Base-by-base conservation (phyloP, 495 filamentous ascomycete genomes). In the Mycothermus thermophilus region DNA sequence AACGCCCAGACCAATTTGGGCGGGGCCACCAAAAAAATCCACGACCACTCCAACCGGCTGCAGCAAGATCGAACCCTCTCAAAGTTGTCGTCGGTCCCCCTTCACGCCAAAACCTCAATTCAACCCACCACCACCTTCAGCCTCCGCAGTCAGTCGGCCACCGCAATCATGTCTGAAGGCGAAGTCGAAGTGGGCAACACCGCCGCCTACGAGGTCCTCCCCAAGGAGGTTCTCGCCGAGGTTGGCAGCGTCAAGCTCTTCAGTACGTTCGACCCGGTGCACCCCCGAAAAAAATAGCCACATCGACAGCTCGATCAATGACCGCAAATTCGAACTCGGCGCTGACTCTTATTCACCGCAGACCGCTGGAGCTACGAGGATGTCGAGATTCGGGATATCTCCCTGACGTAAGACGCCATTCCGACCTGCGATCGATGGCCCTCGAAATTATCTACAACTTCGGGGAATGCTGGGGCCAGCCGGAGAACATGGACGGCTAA, bases 381-480 rank as follows among this genome's bases (percentile, higher is more conserved):
- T 77, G 92, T 99, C 52, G 90, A 99, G 72, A 90, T 96, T 61
- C 75, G 90, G 52, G 90, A 99, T 59, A 96, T 99, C 68, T 96
- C 92, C 44, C 75, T 99, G 71, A 95, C 90, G 90, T 97, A 86
- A 76, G 88, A 58, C 40, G 35, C 28, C 36, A 21, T 44, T 40
- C 28, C 36, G n/a, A n/a, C n/a, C n/a, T n/a, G n/a, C n/a, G n/a
- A n/a, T n/a, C n/a, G n/a, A n/a, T n/a, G n/a, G n/a, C n/a, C n/a
- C n/a, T n/a, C n/a, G n/a, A n/a, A n/a, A n/a, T n/a, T n/a, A n/a
- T n/a, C n/a, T 20, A 6, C 30, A 32, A 32, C 8, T 14, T 10
- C n/a, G n/a, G n/a, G n/a, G n/a, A n/a, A n/a, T n/a, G n/a, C n/a
- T n/a, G n/a, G n/a, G n/a, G n/a, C n/a, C n/a, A n/a, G n/a, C n/a